A percentile compares a stretch with the other conserved stretches of the same genome.
These are phyloP conservation scores for Uronychia setigera DNA, from an alignment of 73 alveolate species.

Conservation along the genomic window DNA sequence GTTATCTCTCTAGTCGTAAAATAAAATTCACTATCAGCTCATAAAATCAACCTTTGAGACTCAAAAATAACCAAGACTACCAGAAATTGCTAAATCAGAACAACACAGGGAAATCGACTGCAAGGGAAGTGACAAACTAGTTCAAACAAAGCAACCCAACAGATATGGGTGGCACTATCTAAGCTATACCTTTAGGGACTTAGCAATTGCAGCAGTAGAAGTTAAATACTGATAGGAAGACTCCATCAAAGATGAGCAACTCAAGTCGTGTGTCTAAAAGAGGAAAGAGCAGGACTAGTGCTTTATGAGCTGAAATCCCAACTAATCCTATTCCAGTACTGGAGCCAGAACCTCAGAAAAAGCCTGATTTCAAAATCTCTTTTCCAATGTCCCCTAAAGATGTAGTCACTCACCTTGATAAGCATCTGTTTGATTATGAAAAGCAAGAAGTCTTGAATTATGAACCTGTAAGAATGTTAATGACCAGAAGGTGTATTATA, in stretches of 20 bases:
- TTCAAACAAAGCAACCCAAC: background rate
- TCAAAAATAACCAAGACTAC: background rate
- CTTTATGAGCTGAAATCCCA: background rate
- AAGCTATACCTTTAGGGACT: no score
- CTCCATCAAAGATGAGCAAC: background rate
- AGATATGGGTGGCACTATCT: background rate
- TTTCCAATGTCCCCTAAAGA: background rate
- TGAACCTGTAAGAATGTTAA: background rate
- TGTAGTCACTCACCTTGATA: background rate
- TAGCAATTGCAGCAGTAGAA: background rate
- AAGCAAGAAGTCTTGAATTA: slow-evolving; percentile 51
- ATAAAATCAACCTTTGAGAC: background rate
- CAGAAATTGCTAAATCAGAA: no score
- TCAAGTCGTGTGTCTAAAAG: background rate
- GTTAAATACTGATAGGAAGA: background rate
- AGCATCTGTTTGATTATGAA: slow-evolving; percentile 48
- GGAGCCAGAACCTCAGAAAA: background rate
- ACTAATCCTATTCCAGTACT: no score
- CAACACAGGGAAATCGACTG: no score
- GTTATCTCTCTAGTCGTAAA: no score
- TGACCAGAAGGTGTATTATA: slow-evolving; percentile 46
- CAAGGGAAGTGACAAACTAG: no score
- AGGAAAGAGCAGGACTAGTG: slow-evolving; percentile 4
- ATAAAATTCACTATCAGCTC: background rate
- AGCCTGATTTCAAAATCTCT: background rate